Percentiles rank a stretch among this genome's conserved stretches.
phyloP scores from a whole-genome alignment of 2,329 filamentous ascomycete genomes.

The Clarireedia paspali region DNA sequence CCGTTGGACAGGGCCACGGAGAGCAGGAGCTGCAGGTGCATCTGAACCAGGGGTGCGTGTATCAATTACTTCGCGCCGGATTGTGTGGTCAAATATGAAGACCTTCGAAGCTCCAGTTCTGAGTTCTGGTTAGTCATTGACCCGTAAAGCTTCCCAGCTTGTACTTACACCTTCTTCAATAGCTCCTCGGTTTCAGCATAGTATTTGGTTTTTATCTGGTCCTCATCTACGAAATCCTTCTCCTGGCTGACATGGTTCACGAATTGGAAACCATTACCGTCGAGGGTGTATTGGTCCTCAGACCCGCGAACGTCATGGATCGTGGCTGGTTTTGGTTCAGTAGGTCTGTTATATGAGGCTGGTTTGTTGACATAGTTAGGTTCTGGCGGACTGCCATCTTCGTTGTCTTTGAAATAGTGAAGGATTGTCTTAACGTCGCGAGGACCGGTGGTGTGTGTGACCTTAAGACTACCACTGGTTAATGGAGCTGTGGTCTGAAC shows the following conservation, averaged over 20 bases:
- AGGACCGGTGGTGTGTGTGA: background rate
- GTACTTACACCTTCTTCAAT: conserved; percentile 28
- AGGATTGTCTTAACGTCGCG: conserved; percentile 12
- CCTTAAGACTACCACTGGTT: background rate
- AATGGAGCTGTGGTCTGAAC: background rate
- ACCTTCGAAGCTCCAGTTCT: conserved; percentile 49
- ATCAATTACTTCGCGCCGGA: conserved; percentile 34
- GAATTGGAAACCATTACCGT: conserved; percentile 34
- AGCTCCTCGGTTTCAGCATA: conserved; percentile 31
- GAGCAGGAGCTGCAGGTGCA: conserved; percentile 3
- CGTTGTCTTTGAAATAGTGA: conserved; percentile 16
- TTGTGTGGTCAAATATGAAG: conserved; percentile 57
- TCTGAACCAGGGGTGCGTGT: conserved; percentile 16
- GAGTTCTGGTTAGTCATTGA: background rate
- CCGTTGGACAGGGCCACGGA: conserved; percentile 40
- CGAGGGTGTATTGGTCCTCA: conserved; percentile 35
- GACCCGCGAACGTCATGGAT: conserved; percentile 38
- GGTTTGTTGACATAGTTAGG: conserved; percentile 11
- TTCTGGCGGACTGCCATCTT: conserved; percentile 16
- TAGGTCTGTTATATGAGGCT: conserved; percentile 1
- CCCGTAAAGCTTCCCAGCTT: background rate
- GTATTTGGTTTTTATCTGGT: conserved; percentile 29
- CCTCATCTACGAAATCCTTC: conserved; percentile 31
- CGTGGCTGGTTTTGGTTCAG: background rate
- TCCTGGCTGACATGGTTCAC: conserved; percentile 30